Evolutionary conservation across 1,284 basidiomycete species (phyloP), one percentile per base, ranked within the genome.

Genomic region (Trichosporon sp.): DNA sequence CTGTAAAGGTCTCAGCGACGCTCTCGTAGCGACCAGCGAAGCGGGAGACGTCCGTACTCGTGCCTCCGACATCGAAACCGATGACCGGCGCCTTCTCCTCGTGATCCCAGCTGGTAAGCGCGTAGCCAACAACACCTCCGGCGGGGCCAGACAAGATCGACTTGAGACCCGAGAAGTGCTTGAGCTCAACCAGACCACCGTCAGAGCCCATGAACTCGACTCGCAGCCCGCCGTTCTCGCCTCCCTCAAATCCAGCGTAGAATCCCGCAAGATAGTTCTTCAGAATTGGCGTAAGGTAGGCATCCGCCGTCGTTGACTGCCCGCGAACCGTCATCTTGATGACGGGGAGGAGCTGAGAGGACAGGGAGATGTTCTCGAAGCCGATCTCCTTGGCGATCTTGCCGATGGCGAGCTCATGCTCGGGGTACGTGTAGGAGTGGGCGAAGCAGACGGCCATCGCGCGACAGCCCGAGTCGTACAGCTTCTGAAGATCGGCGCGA

Each of bases 311-410:
- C 0, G 93, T 91, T 0, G 93, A 96, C 2, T 92, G 90, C 0
- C 94, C 96, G 4, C 96, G 91, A 0, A 94, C 91, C 3, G 98
- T 93, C 88, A 97, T 92, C 83, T 76, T 74, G 93, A 97, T 96
- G 93, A 96, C 96, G 1, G 96, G 92, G 69, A 95, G 89, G 7
- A 98, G 88, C 74, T 91, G 89, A 1, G 92, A 91, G 0, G 94
- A 96, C 75, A 94, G 89, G 4, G 94, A 96, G 75, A 98, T 89
- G 70, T 97, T 93, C 37, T 73, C 38, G 83, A 98, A 98, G 16
- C 96, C 94, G 12, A 95, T 79, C 67, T 88, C 87, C 63, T 89
- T 87, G 2, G 96, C 94, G 43, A 97, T 81, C 1, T 86, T 84
- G 12, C 91, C 93, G 26, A 98, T 85, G 46, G 88, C 83, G 3